phyloP scores from a whole-genome alignment of 495 filamentous ascomycete genomes.

The Tuber brumale region DNA sequence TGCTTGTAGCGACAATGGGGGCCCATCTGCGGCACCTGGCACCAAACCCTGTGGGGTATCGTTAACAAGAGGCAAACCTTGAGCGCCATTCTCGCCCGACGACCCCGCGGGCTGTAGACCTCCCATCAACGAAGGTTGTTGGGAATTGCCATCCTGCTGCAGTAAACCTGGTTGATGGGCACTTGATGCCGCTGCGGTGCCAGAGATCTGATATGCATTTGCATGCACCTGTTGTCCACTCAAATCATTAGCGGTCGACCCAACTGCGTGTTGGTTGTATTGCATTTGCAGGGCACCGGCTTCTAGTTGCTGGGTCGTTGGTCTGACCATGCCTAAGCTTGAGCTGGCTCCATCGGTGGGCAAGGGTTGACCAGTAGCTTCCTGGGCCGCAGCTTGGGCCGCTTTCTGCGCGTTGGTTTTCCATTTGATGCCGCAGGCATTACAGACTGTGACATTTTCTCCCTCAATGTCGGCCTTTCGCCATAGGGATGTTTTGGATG shows the following conservation, averaged over 20 bases:
- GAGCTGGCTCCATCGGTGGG: constrained; percentile 17
- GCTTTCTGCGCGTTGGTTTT: constrained; percentile 40
- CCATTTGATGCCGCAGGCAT: constrained; percentile 42
- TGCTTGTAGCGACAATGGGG: background rate
- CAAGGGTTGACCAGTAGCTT: constrained; percentile 16
- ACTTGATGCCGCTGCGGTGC: background rate
- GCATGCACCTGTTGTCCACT: constrained; percentile 2
- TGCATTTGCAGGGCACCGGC: constrained; percentile 23
- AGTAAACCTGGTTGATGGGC: background rate
- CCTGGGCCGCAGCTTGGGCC: constrained; percentile 30
- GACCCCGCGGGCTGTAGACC: background rate
- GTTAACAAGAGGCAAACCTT: background rate
- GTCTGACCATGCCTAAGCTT: constrained; percentile 9
- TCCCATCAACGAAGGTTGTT: background rate
- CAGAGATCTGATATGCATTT: background rate
- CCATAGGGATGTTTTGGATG: constrained; percentile 40
- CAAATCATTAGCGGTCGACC: background rate
- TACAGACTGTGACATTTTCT: constrained; percentile 42
- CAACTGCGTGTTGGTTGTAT: background rate
- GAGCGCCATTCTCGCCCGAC: background rate
- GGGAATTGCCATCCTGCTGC: background rate
- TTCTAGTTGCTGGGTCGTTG: constrained; percentile 19
- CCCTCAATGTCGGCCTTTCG: constrained; percentile 41
- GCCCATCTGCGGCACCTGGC: background rate
- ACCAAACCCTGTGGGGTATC: background rate